These are phyloP conservation scores for Prunus dulcis DNA, from an alignment of 306 rosid genomes.

Conservation along the genomic window DNA sequence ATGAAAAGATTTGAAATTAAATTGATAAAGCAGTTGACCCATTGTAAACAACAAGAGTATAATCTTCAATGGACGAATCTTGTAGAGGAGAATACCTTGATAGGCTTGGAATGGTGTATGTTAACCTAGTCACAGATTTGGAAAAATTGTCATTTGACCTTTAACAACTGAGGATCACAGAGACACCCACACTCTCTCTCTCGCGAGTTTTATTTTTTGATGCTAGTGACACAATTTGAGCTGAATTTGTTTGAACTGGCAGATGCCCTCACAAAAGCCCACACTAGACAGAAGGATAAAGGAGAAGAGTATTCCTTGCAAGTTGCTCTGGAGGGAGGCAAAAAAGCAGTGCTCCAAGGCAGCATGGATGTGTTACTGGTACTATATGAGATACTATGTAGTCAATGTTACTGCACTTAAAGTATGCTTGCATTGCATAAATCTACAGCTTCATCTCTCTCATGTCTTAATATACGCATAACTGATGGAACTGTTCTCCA, in stretches of 20 bases:
- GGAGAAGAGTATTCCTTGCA: constrained; percentile 57
- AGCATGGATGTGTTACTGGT: constrained; percentile 72
- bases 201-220: not conserved
- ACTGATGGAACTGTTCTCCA: not conserved
- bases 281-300: constrained; percentile 49
- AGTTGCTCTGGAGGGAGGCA: constrained; percentile 64
- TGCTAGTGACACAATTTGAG: constrained; percentile 9
- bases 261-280: constrained; percentile 74
- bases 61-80: not conserved
- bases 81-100: not conserved
- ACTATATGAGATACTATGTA: constrained; percentile 27
- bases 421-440: not conserved
- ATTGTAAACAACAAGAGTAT: not conserved
- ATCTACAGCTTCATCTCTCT: not conserved
- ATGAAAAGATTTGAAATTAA: not conserved
- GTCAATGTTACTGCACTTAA: constrained; percentile 1
- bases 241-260: constrained; percentile 31
- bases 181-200: not conserved
- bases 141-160: not conserved
- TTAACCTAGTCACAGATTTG: not conserved
- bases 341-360: constrained; percentile 78
- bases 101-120: not conserved
- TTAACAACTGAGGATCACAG: not conserved
- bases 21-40: not conserved
- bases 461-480: not conserved